These are phyloP conservation scores for Cladosporium sp. DNA, from an alignment of 2,329 filamentous ascomycete species.

Conservation along the genomic window DNA sequence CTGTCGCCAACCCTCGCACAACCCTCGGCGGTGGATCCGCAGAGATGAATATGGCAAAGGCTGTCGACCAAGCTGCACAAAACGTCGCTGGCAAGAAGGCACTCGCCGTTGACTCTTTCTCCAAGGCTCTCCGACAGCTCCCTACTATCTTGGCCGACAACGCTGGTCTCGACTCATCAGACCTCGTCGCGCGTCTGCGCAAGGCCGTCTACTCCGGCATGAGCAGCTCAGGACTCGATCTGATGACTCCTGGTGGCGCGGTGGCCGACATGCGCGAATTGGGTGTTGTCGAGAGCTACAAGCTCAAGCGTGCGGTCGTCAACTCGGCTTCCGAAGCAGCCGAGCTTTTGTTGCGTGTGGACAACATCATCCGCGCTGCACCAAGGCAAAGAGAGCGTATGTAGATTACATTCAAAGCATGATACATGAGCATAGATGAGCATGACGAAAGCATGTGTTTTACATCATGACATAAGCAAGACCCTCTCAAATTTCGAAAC, in stretches of 20 bases:
- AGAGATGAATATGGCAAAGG: slow-evolving; percentile 99
- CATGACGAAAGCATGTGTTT: neutral
- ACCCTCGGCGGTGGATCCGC: slow-evolving; percentile 94
- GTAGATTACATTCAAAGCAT: slow-evolving; percentile 38
- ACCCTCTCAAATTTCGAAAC: neutral
- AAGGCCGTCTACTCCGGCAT: slow-evolving; percentile 94
- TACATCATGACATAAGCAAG: slow-evolving; percentile 1
- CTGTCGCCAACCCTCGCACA: slow-evolving; percentile 87
- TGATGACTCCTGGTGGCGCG: slow-evolving; percentile 83
- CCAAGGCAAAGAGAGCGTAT: slow-evolving; percentile 77
- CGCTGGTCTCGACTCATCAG: slow-evolving; percentile 90
- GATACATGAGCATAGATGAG: slow-evolving; percentile 12
- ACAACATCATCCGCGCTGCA: slow-evolving; percentile 95
- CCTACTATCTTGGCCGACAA: slow-evolving; percentile 98
- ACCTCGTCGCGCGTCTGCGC: slow-evolving; percentile 83
- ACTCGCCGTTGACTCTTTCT: slow-evolving; percentile 85
- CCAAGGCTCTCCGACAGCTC: slow-evolving; percentile 81
- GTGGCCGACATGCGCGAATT: slow-evolving; percentile 94
- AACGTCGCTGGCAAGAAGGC: slow-evolving; percentile 97
- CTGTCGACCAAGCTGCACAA: slow-evolving; percentile 87
- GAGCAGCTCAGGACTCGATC: slow-evolving; percentile 84
- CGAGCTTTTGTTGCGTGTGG: slow-evolving; percentile 89
- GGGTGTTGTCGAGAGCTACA: slow-evolving; percentile 96
- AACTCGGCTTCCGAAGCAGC: slow-evolving; percentile 94
- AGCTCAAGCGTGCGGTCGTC: slow-evolving; percentile 96